These are phyloP conservation scores for Exophiala sp. DNA, from an alignment of 2,329 filamentous ascomycete genomes.

Conservation along the genomic window DNA sequence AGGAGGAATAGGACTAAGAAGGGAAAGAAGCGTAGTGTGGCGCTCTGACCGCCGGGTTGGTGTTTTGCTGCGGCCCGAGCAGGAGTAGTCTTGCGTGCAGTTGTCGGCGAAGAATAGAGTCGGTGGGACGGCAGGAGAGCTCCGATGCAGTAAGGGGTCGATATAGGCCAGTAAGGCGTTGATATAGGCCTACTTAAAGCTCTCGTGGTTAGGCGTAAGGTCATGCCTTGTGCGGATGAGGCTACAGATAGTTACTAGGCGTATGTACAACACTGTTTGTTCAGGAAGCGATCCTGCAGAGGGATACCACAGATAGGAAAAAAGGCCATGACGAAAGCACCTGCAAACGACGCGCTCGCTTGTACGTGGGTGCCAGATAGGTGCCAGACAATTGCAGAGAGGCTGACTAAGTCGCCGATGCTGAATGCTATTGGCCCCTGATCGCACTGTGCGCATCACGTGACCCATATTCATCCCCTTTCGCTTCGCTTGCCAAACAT, in stretches of 20 bases:
- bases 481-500: not conserved
- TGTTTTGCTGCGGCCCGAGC: slow-evolving; percentile 9
- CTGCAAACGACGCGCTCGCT: not conserved
- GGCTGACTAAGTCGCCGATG: too few relatives aligned
- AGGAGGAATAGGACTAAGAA: slow-evolving; percentile 42
- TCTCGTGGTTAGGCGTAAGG: not conserved
- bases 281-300: not conserved
- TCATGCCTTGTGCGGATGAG: slow-evolving; percentile 16
- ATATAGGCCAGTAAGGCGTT: slow-evolving; percentile 6
- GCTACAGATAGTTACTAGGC: not conserved
- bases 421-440: too few relatives aligned
- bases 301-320: not conserved
- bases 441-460: too few relatives aligned
- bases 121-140: not conserved
- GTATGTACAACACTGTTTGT: not conserved
- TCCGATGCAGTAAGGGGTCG: slow-evolving; percentile 1
- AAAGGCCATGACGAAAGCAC: slow-evolving; percentile 9
- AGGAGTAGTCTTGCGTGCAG: slow-evolving; percentile 5
- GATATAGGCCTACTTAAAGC: slow-evolving; percentile 5
- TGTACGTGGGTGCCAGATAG: too few relatives aligned
- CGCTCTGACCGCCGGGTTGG: slow-evolving; percentile 21
- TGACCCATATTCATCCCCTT: not conserved
- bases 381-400: too few relatives aligned
- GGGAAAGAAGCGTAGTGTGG: slow-evolving; percentile 34
- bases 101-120: slow-evolving; percentile 12